These are phyloP conservation scores for Harringtonia aguacate DNA, from an alignment of 2,329 filamentous ascomycete species.

Conservation along the genomic window DNA sequence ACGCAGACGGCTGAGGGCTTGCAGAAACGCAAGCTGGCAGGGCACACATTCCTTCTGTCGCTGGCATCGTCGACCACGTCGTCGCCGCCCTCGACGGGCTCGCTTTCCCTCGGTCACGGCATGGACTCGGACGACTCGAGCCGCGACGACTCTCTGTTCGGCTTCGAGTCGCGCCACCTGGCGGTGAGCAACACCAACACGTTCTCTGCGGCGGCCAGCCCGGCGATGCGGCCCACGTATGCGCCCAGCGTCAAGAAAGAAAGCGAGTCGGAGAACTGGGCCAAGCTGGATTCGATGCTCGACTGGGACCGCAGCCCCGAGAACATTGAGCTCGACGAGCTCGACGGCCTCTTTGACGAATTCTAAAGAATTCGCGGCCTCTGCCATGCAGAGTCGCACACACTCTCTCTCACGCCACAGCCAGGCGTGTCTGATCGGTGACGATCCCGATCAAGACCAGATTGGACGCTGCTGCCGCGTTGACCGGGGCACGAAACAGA, in stretches of 20 bases:
- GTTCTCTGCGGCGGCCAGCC: conserved; percentile 40
- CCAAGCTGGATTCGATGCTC: conserved; percentile 31
- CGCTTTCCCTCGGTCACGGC: conserved; percentile 15
- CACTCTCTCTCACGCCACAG: too few species aligned
- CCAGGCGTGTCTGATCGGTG: too few species aligned
- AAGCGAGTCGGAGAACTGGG: conserved; percentile 30
- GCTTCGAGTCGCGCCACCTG: conserved; percentile 25
- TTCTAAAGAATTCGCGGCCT: conserved; percentile 37
- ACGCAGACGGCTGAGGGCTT: conserved; percentile 88
- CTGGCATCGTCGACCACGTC: conserved; percentile 15
- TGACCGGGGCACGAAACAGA: conserved; percentile 1
- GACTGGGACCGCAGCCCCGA: conserved; percentile 69
- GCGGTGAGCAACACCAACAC: conserved; percentile 15
- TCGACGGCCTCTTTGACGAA: conserved; percentile 75
- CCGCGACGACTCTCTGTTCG: conserved; percentile 44
- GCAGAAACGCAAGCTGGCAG: conserved; percentile 51
- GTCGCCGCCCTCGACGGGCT: conserved; percentile 11
- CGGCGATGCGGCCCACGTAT: conserved; percentile 40
- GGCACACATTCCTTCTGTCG: conserved; percentile 24
- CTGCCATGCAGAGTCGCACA: too few species aligned
- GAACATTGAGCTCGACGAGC: conserved; percentile 83
- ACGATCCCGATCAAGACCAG: background rate
- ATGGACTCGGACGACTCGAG: conserved; percentile 28
- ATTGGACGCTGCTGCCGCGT: background rate
- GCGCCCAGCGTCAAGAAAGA: conserved; percentile 31